A percentile compares a stretch with the other conserved stretches of the same genome.
phyloP scores from a whole-genome alignment of 2,329 filamentous ascomycete species.

The Pseudogymnoascus sp. region DNA sequence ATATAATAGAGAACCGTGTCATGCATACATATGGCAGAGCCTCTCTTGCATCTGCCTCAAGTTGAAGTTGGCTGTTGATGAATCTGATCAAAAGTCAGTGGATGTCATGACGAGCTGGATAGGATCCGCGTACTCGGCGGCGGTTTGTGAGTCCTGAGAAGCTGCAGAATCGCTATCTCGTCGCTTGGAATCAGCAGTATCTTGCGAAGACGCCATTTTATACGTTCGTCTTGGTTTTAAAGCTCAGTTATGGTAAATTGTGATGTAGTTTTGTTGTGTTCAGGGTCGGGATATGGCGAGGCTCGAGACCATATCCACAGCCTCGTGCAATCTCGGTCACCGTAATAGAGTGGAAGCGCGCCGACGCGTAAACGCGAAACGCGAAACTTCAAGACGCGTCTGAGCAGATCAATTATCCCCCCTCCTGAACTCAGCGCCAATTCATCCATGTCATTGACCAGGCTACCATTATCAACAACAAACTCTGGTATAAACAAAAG shows the following conservation, averaged over 20 bases:
- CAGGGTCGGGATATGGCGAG: background rate
- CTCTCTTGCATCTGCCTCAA: conserved; percentile 93
- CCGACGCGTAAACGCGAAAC: conserved; percentile 10
- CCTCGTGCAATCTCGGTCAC: conserved; percentile 9
- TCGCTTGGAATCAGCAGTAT: background rate
- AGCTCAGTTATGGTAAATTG: background rate
- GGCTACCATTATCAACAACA: conserved; percentile 11
- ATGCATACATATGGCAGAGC: conserved; percentile 77
- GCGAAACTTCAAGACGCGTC: conserved; percentile 6
- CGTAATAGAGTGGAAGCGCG: conserved; percentile 12
- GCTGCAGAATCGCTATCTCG: conserved; percentile 19
- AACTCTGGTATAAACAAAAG: background rate
- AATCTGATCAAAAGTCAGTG: conserved; percentile 50
- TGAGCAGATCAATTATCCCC: conserved; percentile 8
- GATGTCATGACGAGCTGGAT: background rate
- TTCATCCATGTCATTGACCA: conserved; percentile 9
- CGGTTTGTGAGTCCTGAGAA: conserved; percentile 49
- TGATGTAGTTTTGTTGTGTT: background rate
- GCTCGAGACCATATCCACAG: background rate
- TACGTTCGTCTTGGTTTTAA: background rate
- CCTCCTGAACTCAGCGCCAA: conserved; percentile 10
- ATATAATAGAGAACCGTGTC: conserved; percentile 10
- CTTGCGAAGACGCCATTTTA: background rate
- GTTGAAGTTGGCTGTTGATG: conserved; percentile 78
- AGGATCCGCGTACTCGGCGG: conserved; percentile 34